Conservation (phyloP, 2,329 filamentous ascomycete genomes). For the Aschersonia sp. region DNA sequence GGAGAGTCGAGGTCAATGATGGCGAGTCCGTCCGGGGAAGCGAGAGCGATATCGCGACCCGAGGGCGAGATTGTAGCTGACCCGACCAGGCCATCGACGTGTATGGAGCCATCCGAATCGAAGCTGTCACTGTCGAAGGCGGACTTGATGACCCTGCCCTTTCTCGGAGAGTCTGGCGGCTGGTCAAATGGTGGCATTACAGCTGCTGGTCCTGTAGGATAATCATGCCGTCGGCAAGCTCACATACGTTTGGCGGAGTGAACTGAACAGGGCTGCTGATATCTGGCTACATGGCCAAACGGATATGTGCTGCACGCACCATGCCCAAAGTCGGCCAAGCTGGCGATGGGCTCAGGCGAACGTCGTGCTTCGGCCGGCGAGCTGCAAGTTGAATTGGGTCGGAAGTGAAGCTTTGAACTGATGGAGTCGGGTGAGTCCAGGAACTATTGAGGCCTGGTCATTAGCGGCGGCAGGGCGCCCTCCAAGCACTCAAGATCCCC, state of each 20-base stretch:
- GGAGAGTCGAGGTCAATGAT: constrained; percentile 87
- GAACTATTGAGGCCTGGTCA: too few relatives aligned
- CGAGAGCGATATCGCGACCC: constrained; percentile 78
- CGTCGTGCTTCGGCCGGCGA: too few relatives aligned
- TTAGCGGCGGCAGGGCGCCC: too few relatives aligned
- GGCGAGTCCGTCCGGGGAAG: constrained; percentile 77
- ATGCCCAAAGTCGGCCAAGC: too few relatives aligned
- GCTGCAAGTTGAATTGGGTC: too few relatives aligned
- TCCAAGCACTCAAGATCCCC: too few relatives aligned
- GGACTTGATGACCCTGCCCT: constrained; percentile 45
- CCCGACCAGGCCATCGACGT: constrained; percentile 67
- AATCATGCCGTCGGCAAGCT: constrained; percentile 3
- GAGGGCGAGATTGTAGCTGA: constrained; percentile 89
- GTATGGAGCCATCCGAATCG: constrained; percentile 69
- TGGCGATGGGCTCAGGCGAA: too few relatives aligned
- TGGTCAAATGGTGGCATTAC: constrained; percentile 35
- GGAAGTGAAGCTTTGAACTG: too few relatives aligned
- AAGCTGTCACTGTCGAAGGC: constrained; percentile 81
- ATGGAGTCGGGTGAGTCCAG: too few relatives aligned
- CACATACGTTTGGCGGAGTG: not conserved
- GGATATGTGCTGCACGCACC: too few relatives aligned
- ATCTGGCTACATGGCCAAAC: too few relatives aligned
- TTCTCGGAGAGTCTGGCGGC: constrained; percentile 30
- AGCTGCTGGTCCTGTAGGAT: not conserved
- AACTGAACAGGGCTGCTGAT: too few relatives aligned